Evolutionary conservation across 1,284 basidiomycete species (phyloP).

Genomic region (Prillingera fragicola): DNA sequence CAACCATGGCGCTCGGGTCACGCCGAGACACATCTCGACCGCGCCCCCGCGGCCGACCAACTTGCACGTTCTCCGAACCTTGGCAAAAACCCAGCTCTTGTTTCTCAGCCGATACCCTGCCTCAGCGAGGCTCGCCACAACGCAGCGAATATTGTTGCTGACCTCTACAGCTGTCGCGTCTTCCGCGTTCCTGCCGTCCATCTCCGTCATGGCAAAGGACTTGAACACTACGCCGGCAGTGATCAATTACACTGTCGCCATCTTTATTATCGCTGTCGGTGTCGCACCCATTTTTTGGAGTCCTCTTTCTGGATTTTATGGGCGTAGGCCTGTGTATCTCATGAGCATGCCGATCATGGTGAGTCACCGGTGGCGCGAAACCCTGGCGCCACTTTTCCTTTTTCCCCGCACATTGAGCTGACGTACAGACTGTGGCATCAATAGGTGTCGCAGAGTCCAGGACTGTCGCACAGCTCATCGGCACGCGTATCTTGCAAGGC

Average conservation of each 20-base stretch:
- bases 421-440: conserved; percentile 48
- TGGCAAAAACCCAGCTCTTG: no score
- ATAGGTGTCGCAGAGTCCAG: conserved; percentile 56
- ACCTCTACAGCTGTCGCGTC: conserved; percentile 57
- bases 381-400: background rate
- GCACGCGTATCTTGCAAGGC: conserved; percentile 61
- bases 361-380: background rate
- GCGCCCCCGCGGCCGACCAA: background rate
- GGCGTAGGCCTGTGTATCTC: conserved; percentile 60
- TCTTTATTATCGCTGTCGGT: conserved; percentile 49
- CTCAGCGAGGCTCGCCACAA: background rate
- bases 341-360: conserved; percentile 58
- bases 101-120: background rate
- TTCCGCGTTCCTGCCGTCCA: conserved; percentile 63
- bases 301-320: conserved; percentile 56
- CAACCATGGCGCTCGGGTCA: background rate
- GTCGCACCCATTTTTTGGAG: conserved; percentile 54
- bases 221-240: conserved; percentile 55
- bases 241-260: conserved; percentile 55
- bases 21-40: background rate
- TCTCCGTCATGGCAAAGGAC: conserved; percentile 61
- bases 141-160: background rate
- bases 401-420: background rate
- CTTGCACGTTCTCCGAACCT: no score
- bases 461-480: conserved; percentile 54